Conservation (phyloP, 73 alveolate genomes). For the Breviolum minutum region DNA sequence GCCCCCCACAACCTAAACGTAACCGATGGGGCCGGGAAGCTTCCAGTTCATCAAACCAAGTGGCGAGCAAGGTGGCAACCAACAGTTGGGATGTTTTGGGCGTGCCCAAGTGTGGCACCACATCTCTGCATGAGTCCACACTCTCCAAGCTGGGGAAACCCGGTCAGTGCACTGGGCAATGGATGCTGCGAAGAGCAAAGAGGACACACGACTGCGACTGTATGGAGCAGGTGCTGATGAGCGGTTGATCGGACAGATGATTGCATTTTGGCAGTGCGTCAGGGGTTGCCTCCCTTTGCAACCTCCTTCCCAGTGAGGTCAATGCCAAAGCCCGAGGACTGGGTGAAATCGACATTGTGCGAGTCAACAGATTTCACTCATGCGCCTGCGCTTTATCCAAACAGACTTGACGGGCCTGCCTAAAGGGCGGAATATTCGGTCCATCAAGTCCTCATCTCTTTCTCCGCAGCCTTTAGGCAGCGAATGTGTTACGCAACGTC, state of each 20-base stretch:
- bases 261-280: conserved; percentile 14
- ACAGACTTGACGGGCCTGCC: conserved; percentile 59
- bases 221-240: conserved; percentile 41
- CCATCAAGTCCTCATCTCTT: too few relatives aligned
- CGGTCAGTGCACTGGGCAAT: conserved; percentile 70
- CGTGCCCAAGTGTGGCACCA: conserved; percentile 71
- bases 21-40: too few relatives aligned
- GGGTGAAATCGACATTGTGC: conserved; percentile 84
- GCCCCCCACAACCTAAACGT: too few relatives aligned
- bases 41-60: too few relatives aligned
- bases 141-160: conserved; percentile 8
- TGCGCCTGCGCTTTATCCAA: conserved; percentile 21
- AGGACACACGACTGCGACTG: conserved; percentile 48
- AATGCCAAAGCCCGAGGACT: conserved; percentile 1
- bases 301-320: conserved; percentile 26
- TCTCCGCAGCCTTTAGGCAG: too few relatives aligned
- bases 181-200: conserved; percentile 15
- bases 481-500: conserved; percentile 1
- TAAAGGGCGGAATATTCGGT: conserved; percentile 24
- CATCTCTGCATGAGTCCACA: conserved; percentile 51
- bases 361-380: too few relatives aligned
- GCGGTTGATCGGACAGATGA: conserved; percentile 54
- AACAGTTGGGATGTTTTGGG: conserved; percentile 46
- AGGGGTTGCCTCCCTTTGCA: conserved; percentile 48
- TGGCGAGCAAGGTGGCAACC: not conserved